These are phyloP conservation scores for Pseudocercospora fuligena DNA, from an alignment of 2,329 filamentous ascomycete species.

Conservation along the genomic window DNA sequence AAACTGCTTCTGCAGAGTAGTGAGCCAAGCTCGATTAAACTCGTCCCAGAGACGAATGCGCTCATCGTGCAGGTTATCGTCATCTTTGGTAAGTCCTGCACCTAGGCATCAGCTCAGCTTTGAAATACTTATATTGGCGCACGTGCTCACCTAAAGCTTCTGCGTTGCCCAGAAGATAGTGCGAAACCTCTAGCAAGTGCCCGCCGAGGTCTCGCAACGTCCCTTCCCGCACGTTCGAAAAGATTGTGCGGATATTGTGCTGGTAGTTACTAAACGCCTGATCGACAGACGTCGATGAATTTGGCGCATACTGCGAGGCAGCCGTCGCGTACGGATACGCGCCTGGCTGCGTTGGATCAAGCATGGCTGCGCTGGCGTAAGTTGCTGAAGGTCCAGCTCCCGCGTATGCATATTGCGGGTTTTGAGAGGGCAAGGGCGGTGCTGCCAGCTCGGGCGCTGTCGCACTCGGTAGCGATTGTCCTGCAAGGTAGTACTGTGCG, in stretches of 20 bases:
- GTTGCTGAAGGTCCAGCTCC: slow-evolving; percentile 60
- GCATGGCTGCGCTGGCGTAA: slow-evolving; percentile 57
- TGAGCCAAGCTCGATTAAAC: slow-evolving; percentile 92
- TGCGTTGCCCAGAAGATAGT: slow-evolving; percentile 69
- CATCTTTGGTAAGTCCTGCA: slow-evolving; percentile 81
- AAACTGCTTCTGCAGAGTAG: slow-evolving; percentile 80
- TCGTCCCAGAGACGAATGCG: slow-evolving; percentile 88
- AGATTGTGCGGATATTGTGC: slow-evolving; percentile 64
- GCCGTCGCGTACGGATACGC: slow-evolving; percentile 33
- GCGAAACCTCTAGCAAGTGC: slow-evolving; percentile 65
- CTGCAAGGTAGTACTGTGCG: slow-evolving; percentile 64
- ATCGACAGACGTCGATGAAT: slow-evolving; percentile 51
- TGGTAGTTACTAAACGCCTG: slow-evolving; percentile 71
- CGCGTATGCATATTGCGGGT: slow-evolving; percentile 62
- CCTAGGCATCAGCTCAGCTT: slow-evolving; percentile 28
- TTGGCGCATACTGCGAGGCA: slow-evolving; percentile 27
- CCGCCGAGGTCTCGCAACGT: slow-evolving; percentile 63
- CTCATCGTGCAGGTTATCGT: slow-evolving; percentile 74
- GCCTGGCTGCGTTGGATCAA: slow-evolving; percentile 52
- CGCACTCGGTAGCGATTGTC: slow-evolving; percentile 63
- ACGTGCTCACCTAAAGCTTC: slow-evolving; percentile 65
- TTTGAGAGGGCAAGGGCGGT: slow-evolving; percentile 69
- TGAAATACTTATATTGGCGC: slow-evolving; percentile 46
- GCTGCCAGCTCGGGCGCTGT: slow-evolving; percentile 62
- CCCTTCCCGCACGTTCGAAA: slow-evolving; percentile 70